These are phyloP conservation scores for Phoma sp. DNA, from an alignment of 2,329 filamentous ascomycete species.

Conservation along the genomic window DNA sequence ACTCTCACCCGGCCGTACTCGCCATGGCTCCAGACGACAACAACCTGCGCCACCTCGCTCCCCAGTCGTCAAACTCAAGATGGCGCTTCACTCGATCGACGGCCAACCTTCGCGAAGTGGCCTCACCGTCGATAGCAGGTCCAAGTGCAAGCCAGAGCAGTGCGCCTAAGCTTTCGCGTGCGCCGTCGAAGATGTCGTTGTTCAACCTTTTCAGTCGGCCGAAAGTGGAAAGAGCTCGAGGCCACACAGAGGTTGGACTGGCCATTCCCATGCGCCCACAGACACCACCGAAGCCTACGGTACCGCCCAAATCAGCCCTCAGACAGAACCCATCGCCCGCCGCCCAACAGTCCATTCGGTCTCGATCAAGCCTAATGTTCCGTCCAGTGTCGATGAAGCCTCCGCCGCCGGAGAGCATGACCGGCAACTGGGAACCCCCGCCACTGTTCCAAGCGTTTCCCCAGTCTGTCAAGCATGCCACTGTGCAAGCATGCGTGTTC, in stretches of 20 bases:
- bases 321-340: constrained; percentile 40
- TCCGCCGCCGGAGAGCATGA: constrained; percentile 25
- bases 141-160: constrained; percentile 16
- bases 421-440: constrained; percentile 60
- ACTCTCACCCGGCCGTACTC: constrained; percentile 23
- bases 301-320: constrained; percentile 32
- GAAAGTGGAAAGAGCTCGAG: constrained; percentile 57
- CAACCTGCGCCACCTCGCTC: constrained; percentile 32
- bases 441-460: constrained; percentile 88
- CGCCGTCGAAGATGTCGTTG: constrained; percentile 56
- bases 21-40: constrained; percentile 40
- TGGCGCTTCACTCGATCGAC: constrained; percentile 48
- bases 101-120: constrained; percentile 30
- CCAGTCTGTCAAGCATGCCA: constrained; percentile 79
- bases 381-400: constrained; percentile 40
- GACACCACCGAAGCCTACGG: constrained; percentile 32
- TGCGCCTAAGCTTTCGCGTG: constrained; percentile 39
- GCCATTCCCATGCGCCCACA: constrained; percentile 45
- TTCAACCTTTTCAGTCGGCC: constrained; percentile 60
- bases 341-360: constrained; percentile 39
- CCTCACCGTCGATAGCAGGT: constrained; percentile 5
- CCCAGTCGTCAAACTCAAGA: constrained; percentile 38
- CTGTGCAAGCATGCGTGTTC: constrained; percentile 70
- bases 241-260: constrained; percentile 55
- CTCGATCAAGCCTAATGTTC: constrained; percentile 44